Conservation (phyloP, 106 monocot genomes). For the Platanthera zijinensis region DNA sequence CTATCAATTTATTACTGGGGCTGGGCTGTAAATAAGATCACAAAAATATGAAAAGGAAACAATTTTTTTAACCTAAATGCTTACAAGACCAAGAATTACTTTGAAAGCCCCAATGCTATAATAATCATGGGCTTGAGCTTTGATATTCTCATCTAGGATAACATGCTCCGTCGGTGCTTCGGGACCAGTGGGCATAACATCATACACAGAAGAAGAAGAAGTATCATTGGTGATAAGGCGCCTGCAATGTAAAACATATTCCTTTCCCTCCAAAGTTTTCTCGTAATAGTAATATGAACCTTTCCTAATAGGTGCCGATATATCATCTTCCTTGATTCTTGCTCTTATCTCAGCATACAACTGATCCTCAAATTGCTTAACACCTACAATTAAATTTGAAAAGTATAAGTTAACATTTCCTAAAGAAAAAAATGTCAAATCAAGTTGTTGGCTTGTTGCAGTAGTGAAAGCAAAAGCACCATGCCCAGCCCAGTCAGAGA, state of each 20-base stretch:
- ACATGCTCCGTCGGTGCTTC: constrained; percentile 76
- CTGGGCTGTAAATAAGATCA: constrained; percentile 57
- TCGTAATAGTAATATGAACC: constrained; percentile 81
- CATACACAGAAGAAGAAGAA: constrained; percentile 51
- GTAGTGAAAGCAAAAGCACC: too few relatives aligned
- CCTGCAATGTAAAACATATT: constrained; percentile 90
- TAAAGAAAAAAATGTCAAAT: too few relatives aligned
- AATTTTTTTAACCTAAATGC: not conserved
- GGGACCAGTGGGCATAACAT: constrained; percentile 74
- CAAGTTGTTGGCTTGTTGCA: too few relatives aligned
- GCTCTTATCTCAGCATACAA: constrained; percentile 90
- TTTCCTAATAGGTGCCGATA: constrained; percentile 62
- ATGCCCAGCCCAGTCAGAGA: too few relatives aligned
- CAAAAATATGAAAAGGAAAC: not conserved
- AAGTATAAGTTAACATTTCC: not conserved
- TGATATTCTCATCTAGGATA: constrained; percentile 92
- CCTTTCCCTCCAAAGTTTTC: constrained; percentile 78
- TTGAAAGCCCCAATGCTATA: constrained; percentile 78
- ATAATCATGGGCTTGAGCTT: constrained; percentile 67
- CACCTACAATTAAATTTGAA: constrained; percentile 27
- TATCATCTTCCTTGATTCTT: constrained; percentile 91
- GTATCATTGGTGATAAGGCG: constrained; percentile 31
- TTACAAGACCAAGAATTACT: constrained; percentile 21
- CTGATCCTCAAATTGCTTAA: constrained; percentile 57
- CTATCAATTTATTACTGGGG: constrained; percentile 64